Percentiles rank a stretch among this genome's conserved stretches.
Conservation (phyloP, 2,329 filamentous ascomycete genomes). For the Fonsecaea monophora region DNA sequence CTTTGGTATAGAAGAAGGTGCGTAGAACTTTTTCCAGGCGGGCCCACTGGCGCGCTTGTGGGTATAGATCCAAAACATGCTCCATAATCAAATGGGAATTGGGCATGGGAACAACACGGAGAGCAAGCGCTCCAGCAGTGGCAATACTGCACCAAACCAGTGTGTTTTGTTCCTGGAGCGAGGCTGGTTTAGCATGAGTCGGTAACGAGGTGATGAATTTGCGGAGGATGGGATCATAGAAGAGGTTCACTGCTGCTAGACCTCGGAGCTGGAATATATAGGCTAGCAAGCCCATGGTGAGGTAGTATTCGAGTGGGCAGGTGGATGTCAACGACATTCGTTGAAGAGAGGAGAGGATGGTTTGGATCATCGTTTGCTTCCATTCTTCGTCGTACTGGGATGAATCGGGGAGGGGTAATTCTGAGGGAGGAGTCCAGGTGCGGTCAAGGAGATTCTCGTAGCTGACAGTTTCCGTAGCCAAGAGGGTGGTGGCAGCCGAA, state of each 20-base stretch:
- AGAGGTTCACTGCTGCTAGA: conserved; percentile 32
- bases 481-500: conserved; percentile 17
- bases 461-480: conserved; percentile 7
- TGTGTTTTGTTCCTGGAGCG: conserved; percentile 25
- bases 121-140: conserved; percentile 31
- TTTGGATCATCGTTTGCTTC: conserved; percentile 28
- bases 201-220: conserved; percentile 33
- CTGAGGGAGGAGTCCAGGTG: not conserved
- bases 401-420: conserved; percentile 1
- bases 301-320: conserved; percentile 26
- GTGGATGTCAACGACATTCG: conserved; percentile 34
- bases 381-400: conserved; percentile 18
- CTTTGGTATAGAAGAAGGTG: conserved; percentile 33
- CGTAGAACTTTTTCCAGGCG: conserved; percentile 31
- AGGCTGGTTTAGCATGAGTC: conserved; percentile 23
- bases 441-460: conserved; percentile 11
- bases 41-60: conserved; percentile 28
- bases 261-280: conserved; percentile 35
- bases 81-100: conserved; percentile 33
- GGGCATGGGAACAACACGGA: conserved; percentile 33
- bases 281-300: conserved; percentile 34
- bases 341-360: conserved; percentile 36
- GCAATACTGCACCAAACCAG: conserved; percentile 36
- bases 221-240: conserved; percentile 38
- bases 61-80: conserved; percentile 30